phyloP scores from a whole-genome alignment of 2,329 filamentous ascomycete species.

The Neoarthrinium moseri region DNA sequence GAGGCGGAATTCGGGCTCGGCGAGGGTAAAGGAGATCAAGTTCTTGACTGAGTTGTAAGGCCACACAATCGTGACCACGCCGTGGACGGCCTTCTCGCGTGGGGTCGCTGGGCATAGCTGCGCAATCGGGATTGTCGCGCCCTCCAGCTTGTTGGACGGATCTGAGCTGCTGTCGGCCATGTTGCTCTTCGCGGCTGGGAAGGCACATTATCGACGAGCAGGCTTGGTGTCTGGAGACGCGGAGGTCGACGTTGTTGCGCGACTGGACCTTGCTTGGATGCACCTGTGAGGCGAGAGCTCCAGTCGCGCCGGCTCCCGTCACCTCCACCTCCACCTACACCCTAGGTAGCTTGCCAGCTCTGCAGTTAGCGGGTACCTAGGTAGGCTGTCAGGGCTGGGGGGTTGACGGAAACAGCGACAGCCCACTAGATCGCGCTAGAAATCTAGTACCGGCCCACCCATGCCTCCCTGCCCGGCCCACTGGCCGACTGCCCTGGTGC shows the following conservation, averaged over 20 bases:
- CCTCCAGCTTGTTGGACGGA: conserved; percentile 14
- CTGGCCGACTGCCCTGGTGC: no score
- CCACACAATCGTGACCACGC: conserved; percentile 83
- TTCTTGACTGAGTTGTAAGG: conserved; percentile 79
- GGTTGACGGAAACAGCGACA: no score
- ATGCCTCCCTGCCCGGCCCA: no score
- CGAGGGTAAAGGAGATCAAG: conserved; percentile 75
- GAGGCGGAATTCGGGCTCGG: conserved; percentile 80
- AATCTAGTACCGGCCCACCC: no score
- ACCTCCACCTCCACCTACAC: no score
- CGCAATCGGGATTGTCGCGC: conserved; percentile 49
- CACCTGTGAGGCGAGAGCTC: not conserved
- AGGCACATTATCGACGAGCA: not conserved
- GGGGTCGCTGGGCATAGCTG: conserved; percentile 50
- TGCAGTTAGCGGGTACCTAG: not conserved
- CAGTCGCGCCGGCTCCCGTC: no score
- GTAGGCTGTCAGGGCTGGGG: not conserved
- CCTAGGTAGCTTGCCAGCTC: no score
- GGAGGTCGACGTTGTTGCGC: not conserved
- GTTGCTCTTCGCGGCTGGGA: not conserved
- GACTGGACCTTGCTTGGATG: not conserved
- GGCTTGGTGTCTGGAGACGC: not conserved
- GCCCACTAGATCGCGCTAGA: no score
- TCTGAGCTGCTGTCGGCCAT: conserved; percentile 14
- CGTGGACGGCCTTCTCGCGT: conserved; percentile 53